Evolutionary conservation across 768 basidiomycete species (phyloP).

Genomic region (Suillus fuscotomentosus): DNA sequence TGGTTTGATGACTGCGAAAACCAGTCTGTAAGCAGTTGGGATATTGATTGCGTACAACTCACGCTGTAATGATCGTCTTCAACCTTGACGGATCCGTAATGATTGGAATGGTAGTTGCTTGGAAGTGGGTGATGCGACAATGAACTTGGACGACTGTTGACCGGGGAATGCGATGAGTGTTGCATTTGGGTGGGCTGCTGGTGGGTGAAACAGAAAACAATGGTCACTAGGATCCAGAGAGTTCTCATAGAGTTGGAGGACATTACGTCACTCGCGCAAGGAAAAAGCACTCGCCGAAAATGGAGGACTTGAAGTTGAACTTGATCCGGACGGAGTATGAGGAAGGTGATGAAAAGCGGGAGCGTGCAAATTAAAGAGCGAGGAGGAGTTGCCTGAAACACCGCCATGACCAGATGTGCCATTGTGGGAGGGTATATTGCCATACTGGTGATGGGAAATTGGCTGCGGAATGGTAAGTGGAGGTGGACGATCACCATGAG

Average conservation of each 20-base stretch:
- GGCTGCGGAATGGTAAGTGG: slow-evolving; percentile 65
- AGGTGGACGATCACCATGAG: slow-evolving; percentile 44
- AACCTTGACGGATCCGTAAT: slow-evolving; percentile 60
- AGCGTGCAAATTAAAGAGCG: slow-evolving; percentile 52
- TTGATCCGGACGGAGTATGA: slow-evolving; percentile 70
- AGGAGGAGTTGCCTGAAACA: slow-evolving; percentile 36
- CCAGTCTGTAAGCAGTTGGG: neutral
- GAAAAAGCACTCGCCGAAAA: slow-evolving; percentile 81
- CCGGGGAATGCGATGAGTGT: slow-evolving; percentile 48
- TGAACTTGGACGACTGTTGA: slow-evolving; percentile 45
- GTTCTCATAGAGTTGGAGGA: slow-evolving; percentile 32
- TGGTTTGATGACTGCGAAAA: slow-evolving; percentile 31
- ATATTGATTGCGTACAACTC: slow-evolving; percentile 21
- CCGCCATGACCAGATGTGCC: slow-evolving; percentile 37
- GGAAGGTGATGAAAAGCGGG: slow-evolving; percentile 62
- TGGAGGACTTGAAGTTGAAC: slow-evolving; percentile 73
- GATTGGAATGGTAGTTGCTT: slow-evolving; percentile 42
- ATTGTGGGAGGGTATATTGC: slow-evolving; percentile 37
- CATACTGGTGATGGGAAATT: slow-evolving; percentile 48
- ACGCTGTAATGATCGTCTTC: slow-evolving; percentile 66
- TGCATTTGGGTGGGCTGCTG: slow-evolving; percentile 71
- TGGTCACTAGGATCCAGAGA: slow-evolving; percentile 59
- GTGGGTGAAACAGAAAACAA: slow-evolving; percentile 37
- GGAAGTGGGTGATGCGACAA: slow-evolving; percentile 39
- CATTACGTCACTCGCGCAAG: slow-evolving; percentile 29